phyloP scores from a whole-genome alignment of 441 rosid species.

The Pelargonium citronellum region DNA sequence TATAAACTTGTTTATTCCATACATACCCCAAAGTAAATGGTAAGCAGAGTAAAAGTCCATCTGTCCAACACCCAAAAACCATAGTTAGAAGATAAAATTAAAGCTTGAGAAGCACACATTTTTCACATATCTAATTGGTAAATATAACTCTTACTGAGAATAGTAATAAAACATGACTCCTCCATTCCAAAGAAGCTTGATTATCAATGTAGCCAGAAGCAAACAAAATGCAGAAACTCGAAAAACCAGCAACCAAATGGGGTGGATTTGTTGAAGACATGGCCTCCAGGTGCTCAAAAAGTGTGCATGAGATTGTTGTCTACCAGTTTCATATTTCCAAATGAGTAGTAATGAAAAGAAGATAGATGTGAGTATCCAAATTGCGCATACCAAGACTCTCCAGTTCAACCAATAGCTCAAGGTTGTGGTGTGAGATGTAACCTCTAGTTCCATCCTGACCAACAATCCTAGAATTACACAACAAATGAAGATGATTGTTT shows the following conservation, averaged over 20 bases:
- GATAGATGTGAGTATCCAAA: constrained; percentile 32
- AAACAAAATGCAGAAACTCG: constrained; percentile 41
- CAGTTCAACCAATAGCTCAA: constrained; percentile 48
- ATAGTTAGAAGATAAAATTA: constrained; percentile 5
- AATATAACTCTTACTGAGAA: constrained; percentile 45
- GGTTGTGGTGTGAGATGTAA: constrained; percentile 20
- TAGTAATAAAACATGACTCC: constrained; percentile 35
- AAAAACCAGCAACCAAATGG: constrained; percentile 38
- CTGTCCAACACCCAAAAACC: constrained; percentile 23
- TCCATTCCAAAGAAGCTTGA: constrained; percentile 23
- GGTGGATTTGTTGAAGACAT: constrained; percentile 38
- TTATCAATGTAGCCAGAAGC: constrained; percentile 30
- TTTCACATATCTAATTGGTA: background rate
- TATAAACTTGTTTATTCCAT: background rate
- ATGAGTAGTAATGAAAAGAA: constrained; percentile 26
- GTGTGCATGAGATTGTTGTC: constrained; percentile 20
- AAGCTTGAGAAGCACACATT: background rate
- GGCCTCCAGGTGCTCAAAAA: constrained; percentile 40
- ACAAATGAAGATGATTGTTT: too few species aligned
- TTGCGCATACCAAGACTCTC: constrained; percentile 45
- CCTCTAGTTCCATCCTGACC: constrained; percentile 31
- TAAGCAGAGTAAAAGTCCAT: constrained; percentile 47
- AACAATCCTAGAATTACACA: too few species aligned
- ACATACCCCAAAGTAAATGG: constrained; percentile 47
- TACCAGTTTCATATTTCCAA: constrained; percentile 38